Evolutionary conservation across 768 basidiomycete genomes (phyloP).

Genomic region (Suillus luteus): DNA sequence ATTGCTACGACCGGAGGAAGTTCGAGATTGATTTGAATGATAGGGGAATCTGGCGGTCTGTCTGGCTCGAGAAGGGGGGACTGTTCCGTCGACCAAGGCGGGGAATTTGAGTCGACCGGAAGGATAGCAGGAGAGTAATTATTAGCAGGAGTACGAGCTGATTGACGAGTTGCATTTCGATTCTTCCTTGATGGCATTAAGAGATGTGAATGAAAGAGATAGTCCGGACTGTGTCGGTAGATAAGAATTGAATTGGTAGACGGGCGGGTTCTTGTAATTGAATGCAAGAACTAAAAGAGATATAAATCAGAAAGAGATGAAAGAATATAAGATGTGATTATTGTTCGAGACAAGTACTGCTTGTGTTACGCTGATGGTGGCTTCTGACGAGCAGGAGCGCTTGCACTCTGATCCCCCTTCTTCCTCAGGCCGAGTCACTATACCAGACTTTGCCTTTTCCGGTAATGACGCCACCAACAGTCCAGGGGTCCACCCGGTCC

Average conservation of each 20-base stretch:
- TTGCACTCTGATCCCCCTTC: not conserved
- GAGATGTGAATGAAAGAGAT: constrained; percentile 14
- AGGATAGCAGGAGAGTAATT: constrained; percentile 30
- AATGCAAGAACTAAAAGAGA: constrained; percentile 32
- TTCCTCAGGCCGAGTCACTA: constrained; percentile 1
- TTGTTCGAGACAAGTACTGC: constrained; percentile 4
- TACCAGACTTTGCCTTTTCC: not conserved
- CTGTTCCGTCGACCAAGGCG: constrained; percentile 22
- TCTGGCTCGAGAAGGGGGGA: constrained; percentile 12
- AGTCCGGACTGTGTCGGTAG: constrained; percentile 15
- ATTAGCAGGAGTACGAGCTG: constrained; percentile 21
- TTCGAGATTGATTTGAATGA: constrained; percentile 16
- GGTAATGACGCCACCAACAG: not conserved
- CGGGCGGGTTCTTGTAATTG: constrained; percentile 30
- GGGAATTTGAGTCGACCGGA: constrained; percentile 34
- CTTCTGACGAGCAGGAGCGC: constrained; percentile 7
- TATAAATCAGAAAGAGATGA: constrained; percentile 7
- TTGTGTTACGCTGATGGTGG: not conserved
- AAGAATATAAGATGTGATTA: constrained; percentile 8
- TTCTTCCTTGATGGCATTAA: constrained; percentile 35
- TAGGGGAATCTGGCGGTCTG: constrained; percentile 14
- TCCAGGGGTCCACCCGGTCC: not conserved
- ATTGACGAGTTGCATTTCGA: constrained; percentile 26
- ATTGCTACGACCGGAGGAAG: constrained; percentile 17
- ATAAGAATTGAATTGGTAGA: constrained; percentile 16